These are phyloP conservation scores for Ogataea populi-albae DNA, from an alignment of 805 yeast species.

Conservation along the genomic window DNA sequence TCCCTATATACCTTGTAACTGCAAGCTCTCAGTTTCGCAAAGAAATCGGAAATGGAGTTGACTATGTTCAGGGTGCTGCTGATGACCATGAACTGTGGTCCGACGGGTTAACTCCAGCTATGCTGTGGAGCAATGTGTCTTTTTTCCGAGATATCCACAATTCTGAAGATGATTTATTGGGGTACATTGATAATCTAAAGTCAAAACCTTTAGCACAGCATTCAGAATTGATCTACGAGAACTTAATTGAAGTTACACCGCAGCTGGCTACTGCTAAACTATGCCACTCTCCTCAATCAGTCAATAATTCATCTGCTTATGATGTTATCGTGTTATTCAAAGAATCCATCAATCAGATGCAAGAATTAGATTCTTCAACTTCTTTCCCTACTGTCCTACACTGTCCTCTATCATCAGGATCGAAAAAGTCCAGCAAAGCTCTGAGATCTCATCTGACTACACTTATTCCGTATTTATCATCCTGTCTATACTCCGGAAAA, in stretches of 20 bases:
- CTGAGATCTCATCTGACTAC: constrained; percentile 47
- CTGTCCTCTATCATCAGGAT: constrained; percentile 22
- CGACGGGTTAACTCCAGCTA: constrained; percentile 45
- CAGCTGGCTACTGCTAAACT: constrained; percentile 10
- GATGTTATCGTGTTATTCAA: constrained; percentile 26
- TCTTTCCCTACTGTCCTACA: constrained; percentile 23
- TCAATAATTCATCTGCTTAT: constrained; percentile 15
- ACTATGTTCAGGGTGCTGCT: constrained; percentile 89
- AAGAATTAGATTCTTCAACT: not conserved
- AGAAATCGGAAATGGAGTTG: constrained; percentile 50
- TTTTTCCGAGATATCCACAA: constrained; percentile 20
- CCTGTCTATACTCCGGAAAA: constrained; percentile 4
- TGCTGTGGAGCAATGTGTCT: constrained; percentile 53
- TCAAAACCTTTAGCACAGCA: not conserved
- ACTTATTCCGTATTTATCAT: constrained; percentile 33
- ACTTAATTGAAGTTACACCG: constrained; percentile 9
- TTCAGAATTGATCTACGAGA: not conserved
- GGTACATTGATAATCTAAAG: constrained; percentile 4
- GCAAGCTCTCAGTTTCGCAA: constrained; percentile 63
- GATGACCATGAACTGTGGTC: constrained; percentile 94
- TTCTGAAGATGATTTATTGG: constrained; percentile 32
- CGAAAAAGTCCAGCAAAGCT: constrained; percentile 66
- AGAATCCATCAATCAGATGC: constrained; percentile 6
- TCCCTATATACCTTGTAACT: constrained; percentile 52
- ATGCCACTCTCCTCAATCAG: not conserved